A percentile compares a stretch with the other conserved stretches of the same genome.
Evolutionary conservation across 345 rosid genomes (phyloP).

Genomic region (Kandelia obovata): DNA sequence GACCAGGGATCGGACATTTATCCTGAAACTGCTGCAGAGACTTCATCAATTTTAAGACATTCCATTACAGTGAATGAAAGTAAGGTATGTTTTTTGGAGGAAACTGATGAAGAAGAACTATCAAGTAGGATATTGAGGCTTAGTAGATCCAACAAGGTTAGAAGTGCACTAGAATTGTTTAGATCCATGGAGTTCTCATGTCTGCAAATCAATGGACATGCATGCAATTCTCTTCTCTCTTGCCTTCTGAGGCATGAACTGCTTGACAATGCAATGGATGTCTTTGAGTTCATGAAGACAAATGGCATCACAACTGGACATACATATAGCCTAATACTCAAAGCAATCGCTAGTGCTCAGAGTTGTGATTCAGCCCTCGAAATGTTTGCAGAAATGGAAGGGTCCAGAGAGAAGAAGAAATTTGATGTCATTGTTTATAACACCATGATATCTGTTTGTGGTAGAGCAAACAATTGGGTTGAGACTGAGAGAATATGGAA

Average conservation of each 20-base stretch:
- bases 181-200: conserved; percentile 54
- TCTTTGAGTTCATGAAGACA: conserved; percentile 52
- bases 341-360: conserved; percentile 48
- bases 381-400: conserved; percentile 51
- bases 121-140: conserved; percentile 66
- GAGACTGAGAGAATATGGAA: conserved; percentile 62
- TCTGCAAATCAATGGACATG: conserved; percentile 48
- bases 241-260: conserved; percentile 55
- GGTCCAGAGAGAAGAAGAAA: conserved; percentile 21
- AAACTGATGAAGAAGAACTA: conserved; percentile 52
- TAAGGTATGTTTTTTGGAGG: conserved; percentile 58
- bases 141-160: conserved; percentile 65
- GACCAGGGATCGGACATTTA: conserved; percentile 15
- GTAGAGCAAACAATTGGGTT: conserved; percentile 45
- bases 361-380: conserved; percentile 57
- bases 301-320: conserved; percentile 53
- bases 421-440: conserved; percentile 72
- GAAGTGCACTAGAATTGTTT: conserved; percentile 58
- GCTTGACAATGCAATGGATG: conserved; percentile 39
- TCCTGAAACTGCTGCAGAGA: conserved; percentile 10
- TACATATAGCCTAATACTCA: conserved; percentile 61
- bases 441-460: conserved; percentile 68
- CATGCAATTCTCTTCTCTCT: conserved; percentile 68
- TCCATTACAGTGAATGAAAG: conserved; percentile 10
- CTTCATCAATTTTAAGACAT: conserved; percentile 8